phyloP scores from a whole-genome alignment of 225 moss, liverwort and hornwort genomes.

The Physcomitrium patens region DNA sequence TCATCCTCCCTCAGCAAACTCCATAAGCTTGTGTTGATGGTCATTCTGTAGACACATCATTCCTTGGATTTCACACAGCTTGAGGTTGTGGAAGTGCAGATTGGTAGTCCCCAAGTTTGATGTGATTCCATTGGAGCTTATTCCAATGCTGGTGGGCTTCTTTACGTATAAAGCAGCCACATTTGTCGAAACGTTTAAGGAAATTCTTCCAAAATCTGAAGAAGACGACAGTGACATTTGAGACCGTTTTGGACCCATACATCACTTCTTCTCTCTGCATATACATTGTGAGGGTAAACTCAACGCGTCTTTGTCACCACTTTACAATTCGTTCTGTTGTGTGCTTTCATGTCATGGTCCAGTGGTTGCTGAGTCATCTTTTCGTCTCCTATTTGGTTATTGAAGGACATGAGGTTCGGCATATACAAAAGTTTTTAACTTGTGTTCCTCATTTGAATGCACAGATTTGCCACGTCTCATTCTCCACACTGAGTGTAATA shows the following conservation, averaged over 20 bases:
- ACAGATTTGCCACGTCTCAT: constrained; percentile 16
- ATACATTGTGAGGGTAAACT: constrained; percentile 33
- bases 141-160: constrained; percentile 95
- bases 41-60: not conserved
- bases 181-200: constrained; percentile 83
- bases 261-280: not conserved
- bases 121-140: constrained; percentile 71
- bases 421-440: constrained; percentile 3
- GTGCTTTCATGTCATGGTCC: not conserved
- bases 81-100: constrained; percentile 42
- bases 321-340: not conserved
- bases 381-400: not conserved
- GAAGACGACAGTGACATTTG: constrained; percentile 26
- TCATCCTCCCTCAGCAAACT: constrained; percentile 3
- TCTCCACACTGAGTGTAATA: constrained; percentile 24
- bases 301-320: not conserved
- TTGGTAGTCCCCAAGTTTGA: constrained; percentile 76
- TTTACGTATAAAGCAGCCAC: constrained; percentile 97
- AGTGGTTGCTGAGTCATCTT: not conserved
- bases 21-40: not conserved
- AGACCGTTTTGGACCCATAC: not conserved
- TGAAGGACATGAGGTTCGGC: not conserved
- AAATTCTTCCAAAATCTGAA: constrained; percentile 67
- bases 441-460: constrained; percentile 17
- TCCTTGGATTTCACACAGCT: not conserved